These are phyloP conservation scores for Crassisporium funariophilum DNA, from an alignment of 768 basidiomycete species.

Conservation along the genomic window DNA sequence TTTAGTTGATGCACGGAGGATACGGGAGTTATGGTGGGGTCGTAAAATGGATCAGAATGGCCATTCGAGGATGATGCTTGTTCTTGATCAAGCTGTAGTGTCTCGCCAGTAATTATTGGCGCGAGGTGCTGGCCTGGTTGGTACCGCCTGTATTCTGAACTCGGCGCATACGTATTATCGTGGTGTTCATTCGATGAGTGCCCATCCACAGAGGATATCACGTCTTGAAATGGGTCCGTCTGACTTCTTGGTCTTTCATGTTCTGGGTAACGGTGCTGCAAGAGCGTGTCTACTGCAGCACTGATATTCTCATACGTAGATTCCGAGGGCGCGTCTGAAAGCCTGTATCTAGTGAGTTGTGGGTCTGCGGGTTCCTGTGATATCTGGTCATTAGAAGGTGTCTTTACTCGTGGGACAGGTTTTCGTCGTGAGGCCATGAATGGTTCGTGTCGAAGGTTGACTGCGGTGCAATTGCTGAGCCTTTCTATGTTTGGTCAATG, in stretches of 20 bases:
- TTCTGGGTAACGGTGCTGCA: conserved; percentile 12
- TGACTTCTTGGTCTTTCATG: conserved; percentile 8
- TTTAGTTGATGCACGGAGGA: conserved; percentile 15
- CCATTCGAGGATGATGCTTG: conserved; percentile 13
- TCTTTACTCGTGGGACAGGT: conserved; percentile 29
- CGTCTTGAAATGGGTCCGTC: conserved; percentile 24
- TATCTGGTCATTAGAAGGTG: conserved; percentile 20
- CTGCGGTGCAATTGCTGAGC: not conserved
- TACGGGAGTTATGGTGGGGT: conserved; percentile 25
- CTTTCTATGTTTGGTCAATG: too few species aligned
- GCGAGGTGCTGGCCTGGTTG: conserved; percentile 62
- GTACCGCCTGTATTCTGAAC: conserved; percentile 45
- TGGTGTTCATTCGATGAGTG: conserved; percentile 15
- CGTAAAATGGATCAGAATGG: conserved; percentile 32
- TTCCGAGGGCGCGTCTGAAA: conserved; percentile 28
- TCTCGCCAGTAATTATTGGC: conserved; percentile 68
- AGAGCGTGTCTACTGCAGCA: conserved; percentile 22
- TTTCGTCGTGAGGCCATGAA: conserved; percentile 36
- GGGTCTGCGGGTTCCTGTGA: conserved; percentile 24
- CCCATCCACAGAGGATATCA: conserved; percentile 21
- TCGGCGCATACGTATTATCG: conserved; percentile 11
- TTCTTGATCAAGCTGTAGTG: conserved; percentile 48
- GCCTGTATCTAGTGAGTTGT: conserved; percentile 32
- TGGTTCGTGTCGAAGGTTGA: conserved; percentile 3
- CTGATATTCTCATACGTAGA: conserved; percentile 17